phyloP scores from a whole-genome alignment of 1,284 basidiomycete genomes.

The Schizophyllum amplum region DNA sequence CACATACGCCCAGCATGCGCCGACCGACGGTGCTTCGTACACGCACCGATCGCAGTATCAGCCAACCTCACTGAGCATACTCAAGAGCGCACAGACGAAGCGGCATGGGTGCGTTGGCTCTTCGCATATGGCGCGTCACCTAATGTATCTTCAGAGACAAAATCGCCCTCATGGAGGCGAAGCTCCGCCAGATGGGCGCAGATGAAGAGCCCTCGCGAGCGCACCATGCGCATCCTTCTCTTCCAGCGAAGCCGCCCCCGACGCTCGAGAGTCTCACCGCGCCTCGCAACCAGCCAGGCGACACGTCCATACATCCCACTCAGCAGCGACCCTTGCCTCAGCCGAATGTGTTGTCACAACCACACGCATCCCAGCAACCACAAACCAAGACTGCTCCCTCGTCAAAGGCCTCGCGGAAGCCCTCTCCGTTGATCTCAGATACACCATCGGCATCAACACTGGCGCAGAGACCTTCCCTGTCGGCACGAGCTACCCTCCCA shows the following conservation, averaged over 20 bases:
- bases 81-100: slow-evolving; percentile 65
- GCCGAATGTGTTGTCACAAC: background rate
- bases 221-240: background rate
- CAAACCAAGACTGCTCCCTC: background rate
- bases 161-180: slow-evolving; percentile 94
- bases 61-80: slow-evolving; percentile 81
- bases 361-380: background rate
- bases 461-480: too few relatives aligned
- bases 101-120: slow-evolving; percentile 48
- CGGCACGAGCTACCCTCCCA: too few relatives aligned
- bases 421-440: background rate
- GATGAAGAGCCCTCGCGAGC: slow-evolving; percentile 13
- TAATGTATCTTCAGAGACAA: slow-evolving; percentile 41
- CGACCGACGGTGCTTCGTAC: slow-evolving; percentile 21
- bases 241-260: background rate
- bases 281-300: background rate
- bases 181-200: slow-evolving; percentile 72
- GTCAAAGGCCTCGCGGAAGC: background rate
- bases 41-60: slow-evolving; percentile 12
- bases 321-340: background rate
- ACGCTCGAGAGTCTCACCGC: background rate
- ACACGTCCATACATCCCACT: background rate
- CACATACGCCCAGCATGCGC: slow-evolving; percentile 82
- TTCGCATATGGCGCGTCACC: slow-evolving; percentile 1
- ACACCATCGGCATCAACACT: too few relatives aligned